These are phyloP conservation scores for Hyaloscypha finlandica DNA, from an alignment of 495 filamentous ascomycete species.

Conservation along the genomic window DNA sequence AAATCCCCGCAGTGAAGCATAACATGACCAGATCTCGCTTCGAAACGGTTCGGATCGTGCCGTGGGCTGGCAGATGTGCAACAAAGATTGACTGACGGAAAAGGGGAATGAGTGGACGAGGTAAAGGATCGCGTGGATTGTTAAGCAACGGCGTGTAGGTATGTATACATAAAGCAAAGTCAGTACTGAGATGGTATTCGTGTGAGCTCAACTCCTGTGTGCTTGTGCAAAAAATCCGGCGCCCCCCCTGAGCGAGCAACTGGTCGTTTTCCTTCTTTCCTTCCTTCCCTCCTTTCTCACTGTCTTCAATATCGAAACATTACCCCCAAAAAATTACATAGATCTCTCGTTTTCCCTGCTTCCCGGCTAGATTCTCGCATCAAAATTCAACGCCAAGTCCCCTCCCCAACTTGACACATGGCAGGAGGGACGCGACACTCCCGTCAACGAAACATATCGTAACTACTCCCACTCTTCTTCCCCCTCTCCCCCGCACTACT, in stretches of 20 bases:
- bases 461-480: slow-evolving; percentile 26
- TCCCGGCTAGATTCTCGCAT: no score
- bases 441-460: slow-evolving; percentile 31
- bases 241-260: no score
- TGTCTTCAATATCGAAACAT: no score
- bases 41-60: neutral
- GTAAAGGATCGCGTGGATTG: neutral
- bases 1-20: no score
- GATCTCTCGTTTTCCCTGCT: no score
- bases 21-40: no score
- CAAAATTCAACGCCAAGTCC: neutral
- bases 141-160: neutral
- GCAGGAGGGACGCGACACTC: neutral
- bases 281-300: no score
- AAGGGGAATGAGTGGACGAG: neutral
- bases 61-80: neutral
- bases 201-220: no score
- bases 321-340: no score
- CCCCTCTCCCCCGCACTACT: slow-evolving; percentile 25
- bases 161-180: neutral
- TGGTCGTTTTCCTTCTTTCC: no score
- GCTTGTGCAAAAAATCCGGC: no score
- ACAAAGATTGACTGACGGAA: neutral
- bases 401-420: neutral
- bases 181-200: no score